Evolutionary conservation across 2,329 filamentous ascomycete genomes (phyloP), one percentile per base, ranked within the genome.

Genomic region (Camillea tinctor): DNA sequence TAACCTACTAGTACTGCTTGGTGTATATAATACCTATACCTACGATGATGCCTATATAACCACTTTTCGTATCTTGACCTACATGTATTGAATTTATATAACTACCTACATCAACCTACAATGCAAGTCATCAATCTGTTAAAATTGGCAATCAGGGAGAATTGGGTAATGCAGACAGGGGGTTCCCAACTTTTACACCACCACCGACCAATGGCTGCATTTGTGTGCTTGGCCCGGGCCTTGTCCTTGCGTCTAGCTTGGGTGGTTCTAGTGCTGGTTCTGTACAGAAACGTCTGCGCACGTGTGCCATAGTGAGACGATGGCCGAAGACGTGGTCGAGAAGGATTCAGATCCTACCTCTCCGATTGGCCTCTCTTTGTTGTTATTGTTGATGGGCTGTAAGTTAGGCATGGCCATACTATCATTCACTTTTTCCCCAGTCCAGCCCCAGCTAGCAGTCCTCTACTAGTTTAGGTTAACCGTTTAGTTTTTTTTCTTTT

Each of bases 91-190:
- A 30, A 30, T 9, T 9, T 9, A 30, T 7, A 9, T 30, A n/a
- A n/a, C n/a, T n/a, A n/a, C n/a, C n/a, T n/a, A n/a, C n/a, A n/a
- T 44, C 15, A 44, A 44, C n/a, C n/a, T 44, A 6, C 17, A 44
- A 19, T 4, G 17, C 4, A 51, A 56, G 26, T 20, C 30, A 40
- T 50, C 51, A 54, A 62, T 55, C 19, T 49, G 26, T 36, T 54
- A 23, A 50, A 52, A 52, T 56, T 60, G 50, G 54, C 51, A 58
- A 54, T 54, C 56, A 58, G 59, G 53, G 52, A 61, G 52, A 51
- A 57, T 52, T 55, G 50, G 51, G 40, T 40, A 54, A 30, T 50
- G 51, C 26, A 55, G 30, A 24, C 36, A 15, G 40, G 53, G 48
- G 40, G 26, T 21, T 24, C 11, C 36, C 24, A 51, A 17, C 36